Base-by-base conservation (phyloP, 140 eudicot genomes). In the Cichorium intybus region DNA sequence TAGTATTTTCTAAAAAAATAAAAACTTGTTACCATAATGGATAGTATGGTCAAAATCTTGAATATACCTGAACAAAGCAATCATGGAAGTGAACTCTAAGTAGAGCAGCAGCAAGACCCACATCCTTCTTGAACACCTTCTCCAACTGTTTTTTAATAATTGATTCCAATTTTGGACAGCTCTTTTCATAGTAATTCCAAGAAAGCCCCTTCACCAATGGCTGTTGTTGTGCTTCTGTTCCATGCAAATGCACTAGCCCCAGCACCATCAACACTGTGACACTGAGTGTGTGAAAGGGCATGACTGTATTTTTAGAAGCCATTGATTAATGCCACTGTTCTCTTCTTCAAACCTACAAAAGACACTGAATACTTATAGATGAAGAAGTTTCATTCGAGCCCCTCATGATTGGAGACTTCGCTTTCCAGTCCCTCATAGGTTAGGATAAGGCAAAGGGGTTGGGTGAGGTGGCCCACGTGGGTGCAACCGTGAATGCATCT, bases 81-180 rank as follows among this genome's bases (percentile, higher is more conserved):
- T 83, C 89, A 69, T 83, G 89, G 62, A 83, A 83, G 56, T 83
- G 85, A 50, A 83, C 59, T 64, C 85, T 77, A 5, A 83, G 76
- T 22, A 83, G 43, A 53, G 81, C 76, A 55, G 83, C 84, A 75
- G 90, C 81, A 62, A 70, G 79, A 47, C 69, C 39, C 2, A 75
- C 63, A 70, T 80, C 87, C 27, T 74, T 59, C 49, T 74, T 71
- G 59, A 84, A 67, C 49, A 81, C 84, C 62, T 71, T 66, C 62
- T 52, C 16, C 34, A 84, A 66, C 22, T 80, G 75, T 28, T 73
- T 71, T n/a, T 75, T 80, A 24, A 84, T 63, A 11, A 77, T 62
- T 23, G 74, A 63, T 77, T 84, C 87, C 66, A 81, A 39, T 10
- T 80, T 56, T 6, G 87, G 87, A 27, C 90, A 80, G 0, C 60